Evolutionary conservation across 2,329 filamentous ascomycete species (phyloP), one percentile per base, ranked within the genome.

Genomic region (Fusarium compactum): DNA sequence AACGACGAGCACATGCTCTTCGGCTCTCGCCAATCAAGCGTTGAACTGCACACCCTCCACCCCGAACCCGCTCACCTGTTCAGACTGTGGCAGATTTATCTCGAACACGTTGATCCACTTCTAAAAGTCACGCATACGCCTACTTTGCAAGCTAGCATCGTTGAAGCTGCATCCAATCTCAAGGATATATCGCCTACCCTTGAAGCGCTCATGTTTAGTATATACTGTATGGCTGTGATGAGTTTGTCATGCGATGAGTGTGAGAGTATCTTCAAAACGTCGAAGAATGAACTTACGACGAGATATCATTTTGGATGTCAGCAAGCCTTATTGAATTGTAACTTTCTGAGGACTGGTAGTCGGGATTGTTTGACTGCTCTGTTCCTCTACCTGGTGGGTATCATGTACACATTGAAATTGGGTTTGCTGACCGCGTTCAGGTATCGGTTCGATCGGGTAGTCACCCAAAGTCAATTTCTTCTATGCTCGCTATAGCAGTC

Each of bases 101-200:
- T 90, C 1, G 83, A 89, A 29, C 88, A 88, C 43, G 83, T 90
- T 53, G 82, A 90, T 66, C 87, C 88, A 0, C 68, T 90, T 4
- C 76, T 89, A n/a, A 89, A 88, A 55, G 80, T 90, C 38, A 85
- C 86, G 0, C 88, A 90, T 69, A 82, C 83, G 0, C 87, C 88
- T 0, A 88, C 77, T 3, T 72, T 90, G 0, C 87, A 90, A 65
- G 69, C 74, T 2, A 82, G 81, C 5, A 83, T 90, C 8, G 81
- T 89, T 15, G 82, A 87, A 20, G 86, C 85, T 2, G 79, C 79
- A 1, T 77, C 80, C 11, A 78, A 87, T 40, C 12, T 85, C 2
- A 65, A 72, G 3, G 80, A 76, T 18, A 78, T 87, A 12, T 70
- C 71, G 4, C 76, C 81, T 0, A 66, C 76, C 0, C 74, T 89